A percentile compares a stretch with the other conserved stretches of the same genome.
phyloP scores from a whole-genome alignment of 1,284 basidiomycete genomes.

The Austroboletus rostrupii region DNA sequence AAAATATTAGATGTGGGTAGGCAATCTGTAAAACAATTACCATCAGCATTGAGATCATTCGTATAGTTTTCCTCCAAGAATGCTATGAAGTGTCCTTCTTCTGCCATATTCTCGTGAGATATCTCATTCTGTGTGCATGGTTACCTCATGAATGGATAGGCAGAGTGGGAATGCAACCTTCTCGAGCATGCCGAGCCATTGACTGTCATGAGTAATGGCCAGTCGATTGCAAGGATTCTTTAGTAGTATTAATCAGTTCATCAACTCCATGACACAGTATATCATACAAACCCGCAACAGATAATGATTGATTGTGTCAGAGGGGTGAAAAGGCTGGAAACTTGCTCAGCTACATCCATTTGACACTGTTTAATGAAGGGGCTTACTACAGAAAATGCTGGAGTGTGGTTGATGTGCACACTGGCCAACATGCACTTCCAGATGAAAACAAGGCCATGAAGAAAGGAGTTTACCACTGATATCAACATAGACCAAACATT shows the following conservation, averaged over 20 bases:
- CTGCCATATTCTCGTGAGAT: background rate
- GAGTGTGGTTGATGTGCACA: background rate
- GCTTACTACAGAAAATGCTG: background rate
- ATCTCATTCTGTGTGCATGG: background rate
- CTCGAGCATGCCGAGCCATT: background rate
- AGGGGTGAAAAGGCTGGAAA: background rate
- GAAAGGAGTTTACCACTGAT: too few relatives aligned
- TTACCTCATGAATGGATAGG: background rate
- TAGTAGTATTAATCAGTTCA: background rate
- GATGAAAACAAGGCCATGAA: too few relatives aligned
- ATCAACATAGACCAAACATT: background rate
- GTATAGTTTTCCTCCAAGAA: background rate
- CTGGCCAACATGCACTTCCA: background rate
- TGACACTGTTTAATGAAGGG: background rate
- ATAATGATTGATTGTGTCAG: conserved; percentile 5
- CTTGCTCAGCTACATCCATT: background rate
- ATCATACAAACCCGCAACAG: background rate
- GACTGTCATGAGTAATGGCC: background rate
- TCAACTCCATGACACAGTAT: too few relatives aligned
- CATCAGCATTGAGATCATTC: background rate
- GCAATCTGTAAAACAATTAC: background rate
- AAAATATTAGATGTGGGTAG: background rate
- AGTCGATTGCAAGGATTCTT: background rate
- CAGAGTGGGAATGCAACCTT: background rate
- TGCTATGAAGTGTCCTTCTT: background rate